Base-by-base conservation (phyloP, 2,329 filamentous ascomycete genomes). In the Monosporascus ibericus region DNA sequence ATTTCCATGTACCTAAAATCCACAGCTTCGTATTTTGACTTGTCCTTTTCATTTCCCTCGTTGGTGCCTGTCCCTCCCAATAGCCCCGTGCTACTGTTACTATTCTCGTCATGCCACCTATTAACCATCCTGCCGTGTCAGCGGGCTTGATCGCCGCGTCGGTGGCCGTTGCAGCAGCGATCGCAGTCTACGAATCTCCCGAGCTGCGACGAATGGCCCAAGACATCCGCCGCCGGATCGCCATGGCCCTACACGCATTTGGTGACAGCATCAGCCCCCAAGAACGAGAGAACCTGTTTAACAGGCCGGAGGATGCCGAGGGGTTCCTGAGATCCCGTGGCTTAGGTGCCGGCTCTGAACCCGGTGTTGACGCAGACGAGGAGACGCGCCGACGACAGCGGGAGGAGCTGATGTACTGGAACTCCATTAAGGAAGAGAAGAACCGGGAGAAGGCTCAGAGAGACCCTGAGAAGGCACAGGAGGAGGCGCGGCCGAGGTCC, bases 381-480 rank as follows among this genome's bases (percentile, higher is more conserved):
- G 83, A 82, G 58, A 79, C 76, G 22, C 75, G 79, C 50, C 77
- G 78, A 58, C 73, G 80, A 53, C 83, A 86, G 64, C 75, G 82
- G 38, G 82, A 86, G 60, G 83, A 86, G 66, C 64, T 86, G 54
- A 72, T 85, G 67, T 85, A 84, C 60, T 86, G 83, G 83, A 86
- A 86, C 61, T 73, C 77, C 3, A 57, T 82, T 34, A 77, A 71
- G 49, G 64, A 82, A 48, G 71, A 77, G 63, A 78, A 78, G 64
- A 64, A 74, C 22, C 24, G 24, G 61, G 70, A 73, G 51, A 68
- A 66, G 50, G 65, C 71, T 50, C 54, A 56, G 30, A 54, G 54
- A 14, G 62, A 65, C 25, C 50, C 65, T 15, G 61, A 63, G 49
- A 68, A 66, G 49, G 55, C 53, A 37, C 58, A 53, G 53, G 55